Evolutionary conservation across 108 stramenopile species (phyloP).

Genomic region (Discostella stelligeroides): DNA sequence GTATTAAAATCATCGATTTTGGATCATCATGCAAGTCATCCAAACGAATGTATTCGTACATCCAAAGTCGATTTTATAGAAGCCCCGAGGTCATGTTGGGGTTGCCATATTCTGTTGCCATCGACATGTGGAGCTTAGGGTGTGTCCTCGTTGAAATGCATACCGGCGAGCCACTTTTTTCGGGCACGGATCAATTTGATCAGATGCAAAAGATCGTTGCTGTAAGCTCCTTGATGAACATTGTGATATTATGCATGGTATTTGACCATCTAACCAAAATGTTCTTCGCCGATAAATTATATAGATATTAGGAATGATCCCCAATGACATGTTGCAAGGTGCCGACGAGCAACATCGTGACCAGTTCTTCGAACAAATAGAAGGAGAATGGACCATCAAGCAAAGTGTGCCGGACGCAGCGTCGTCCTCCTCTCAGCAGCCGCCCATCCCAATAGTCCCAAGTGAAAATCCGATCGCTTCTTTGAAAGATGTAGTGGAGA

Average conservation of each 20-base stretch:
- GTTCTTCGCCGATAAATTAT: no score
- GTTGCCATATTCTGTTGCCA: slow-evolving; percentile 91
- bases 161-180: slow-evolving; percentile 97
- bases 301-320: slow-evolving; percentile 92
- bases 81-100: slow-evolving; percentile 99
- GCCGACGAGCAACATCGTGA: slow-evolving; percentile 74
- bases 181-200: slow-evolving; percentile 96
- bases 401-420: slow-evolving; percentile 48
- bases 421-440: slow-evolving; percentile 35
- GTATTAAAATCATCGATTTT: slow-evolving; percentile 98
- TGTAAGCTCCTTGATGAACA: slow-evolving; percentile 58
- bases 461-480: slow-evolving; percentile 70
- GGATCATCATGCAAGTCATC: slow-evolving; percentile 93
- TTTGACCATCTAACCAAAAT: not conserved
- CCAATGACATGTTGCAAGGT: slow-evolving; percentile 69
- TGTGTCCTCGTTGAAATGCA: slow-evolving; percentile 99
- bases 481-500: slow-evolving; percentile 75
- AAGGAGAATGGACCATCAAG: slow-evolving; percentile 51
- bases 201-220: slow-evolving; percentile 96
- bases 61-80: slow-evolving; percentile 98
- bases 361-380: slow-evolving; percentile 76
- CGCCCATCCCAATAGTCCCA: slow-evolving; percentile 54
- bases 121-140: slow-evolving; percentile 99
- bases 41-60: slow-evolving; percentile 96
- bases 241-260: not conserved